A percentile compares a stretch with the other conserved stretches of the same genome.
Conservation (phyloP, 192 early-diverging fungal genomes). For the Coemansia sp. region DNA sequence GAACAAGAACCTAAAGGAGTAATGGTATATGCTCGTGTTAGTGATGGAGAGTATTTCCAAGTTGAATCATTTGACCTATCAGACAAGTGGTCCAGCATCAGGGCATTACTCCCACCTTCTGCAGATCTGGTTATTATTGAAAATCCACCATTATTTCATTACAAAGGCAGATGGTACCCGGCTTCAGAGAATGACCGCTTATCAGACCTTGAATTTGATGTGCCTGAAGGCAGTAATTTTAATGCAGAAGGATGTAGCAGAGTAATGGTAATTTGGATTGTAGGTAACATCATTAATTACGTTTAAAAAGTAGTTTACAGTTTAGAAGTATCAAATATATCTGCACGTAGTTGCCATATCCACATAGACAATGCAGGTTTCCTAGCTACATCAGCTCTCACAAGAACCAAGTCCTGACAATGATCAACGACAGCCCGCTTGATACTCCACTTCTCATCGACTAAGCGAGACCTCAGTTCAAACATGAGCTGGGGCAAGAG, state of each 20-base stretch:
- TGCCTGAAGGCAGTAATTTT: background rate
- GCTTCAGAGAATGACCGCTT: too few species aligned
- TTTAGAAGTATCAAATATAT: conserved; percentile 1
- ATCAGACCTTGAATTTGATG: background rate
- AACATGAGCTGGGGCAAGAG: conserved; percentile 29
- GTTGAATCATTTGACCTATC: background rate
- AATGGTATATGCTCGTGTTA: background rate
- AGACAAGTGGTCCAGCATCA: too few species aligned
- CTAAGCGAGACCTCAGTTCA: background rate
- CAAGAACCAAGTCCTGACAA: conserved; percentile 19
- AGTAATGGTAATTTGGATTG: background rate
- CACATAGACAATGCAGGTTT: conserved; percentile 34
- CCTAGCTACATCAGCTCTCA: conserved; percentile 18
- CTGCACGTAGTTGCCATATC: conserved; percentile 29
- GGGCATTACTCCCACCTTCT: too few species aligned
- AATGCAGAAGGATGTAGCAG: background rate
- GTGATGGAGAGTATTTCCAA: background rate
- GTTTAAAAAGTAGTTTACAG: background rate
- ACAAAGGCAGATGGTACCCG: too few species aligned
- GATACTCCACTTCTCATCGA: background rate
- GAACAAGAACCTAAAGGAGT: too few species aligned
- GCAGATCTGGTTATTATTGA: too few species aligned
- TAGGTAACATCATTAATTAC: too few species aligned
- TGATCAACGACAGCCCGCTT: background rate
- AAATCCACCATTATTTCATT: too few species aligned